These are phyloP conservation scores for Rhizophora apiculata DNA, from an alignment of 345 rosid species.

Conservation along the genomic window DNA sequence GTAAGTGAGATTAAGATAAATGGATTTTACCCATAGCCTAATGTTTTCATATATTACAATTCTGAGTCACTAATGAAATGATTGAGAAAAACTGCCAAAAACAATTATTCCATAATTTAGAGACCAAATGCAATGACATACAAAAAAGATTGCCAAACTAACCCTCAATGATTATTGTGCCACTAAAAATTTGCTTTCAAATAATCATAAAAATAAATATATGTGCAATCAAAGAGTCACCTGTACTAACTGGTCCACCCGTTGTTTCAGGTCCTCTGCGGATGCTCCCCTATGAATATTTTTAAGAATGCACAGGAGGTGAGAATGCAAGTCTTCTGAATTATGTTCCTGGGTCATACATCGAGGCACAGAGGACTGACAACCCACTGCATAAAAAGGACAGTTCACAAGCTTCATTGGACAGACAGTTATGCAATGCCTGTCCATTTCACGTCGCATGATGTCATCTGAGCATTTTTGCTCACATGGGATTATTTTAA, in stretches of 20 bases:
- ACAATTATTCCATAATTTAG: not conserved
- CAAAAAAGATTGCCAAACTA: too few species aligned
- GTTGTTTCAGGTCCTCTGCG: slow-evolving; percentile 41
- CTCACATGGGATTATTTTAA: slow-evolving; percentile 79
- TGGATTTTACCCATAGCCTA: not conserved
- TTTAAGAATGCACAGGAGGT: slow-evolving; percentile 58
- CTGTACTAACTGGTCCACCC: slow-evolving; percentile 56
- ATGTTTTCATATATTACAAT: not conserved
- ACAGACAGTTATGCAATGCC: slow-evolving; percentile 87
- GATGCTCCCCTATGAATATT: slow-evolving; percentile 54
- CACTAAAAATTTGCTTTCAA: not conserved
- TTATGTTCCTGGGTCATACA: slow-evolving; percentile 52
- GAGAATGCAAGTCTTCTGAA: slow-evolving; percentile 47
- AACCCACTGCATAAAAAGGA: slow-evolving; percentile 74
- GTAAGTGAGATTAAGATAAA: too few species aligned
- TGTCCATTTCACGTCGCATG: slow-evolving; percentile 85
- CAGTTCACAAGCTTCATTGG: slow-evolving; percentile 84
- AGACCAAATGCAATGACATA: not conserved
- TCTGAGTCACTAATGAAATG: not conserved
- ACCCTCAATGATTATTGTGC: not conserved
- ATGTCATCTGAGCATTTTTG: slow-evolving; percentile 62
- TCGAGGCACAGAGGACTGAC: slow-evolving; percentile 55
- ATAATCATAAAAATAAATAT: not conserved
- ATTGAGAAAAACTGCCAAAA: not conserved
- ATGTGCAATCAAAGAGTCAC: slow-evolving; percentile 25